phyloP scores from a whole-genome alignment of 108 stramenopile species.

The Nitzschia sp. region DNA sequence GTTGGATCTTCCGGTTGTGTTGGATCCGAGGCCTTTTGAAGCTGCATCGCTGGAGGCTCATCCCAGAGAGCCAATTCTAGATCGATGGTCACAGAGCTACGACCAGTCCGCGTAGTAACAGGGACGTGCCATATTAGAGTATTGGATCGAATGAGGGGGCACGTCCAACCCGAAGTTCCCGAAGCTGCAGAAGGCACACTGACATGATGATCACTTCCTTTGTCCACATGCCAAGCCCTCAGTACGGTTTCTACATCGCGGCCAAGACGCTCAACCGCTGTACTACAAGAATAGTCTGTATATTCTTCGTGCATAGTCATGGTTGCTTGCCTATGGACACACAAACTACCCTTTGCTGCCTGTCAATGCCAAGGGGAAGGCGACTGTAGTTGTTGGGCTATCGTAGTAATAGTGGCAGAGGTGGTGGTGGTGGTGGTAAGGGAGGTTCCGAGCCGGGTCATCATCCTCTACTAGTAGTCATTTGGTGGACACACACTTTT shows the following conservation, averaged over 20 bases:
- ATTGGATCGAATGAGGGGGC: constrained; percentile 40
- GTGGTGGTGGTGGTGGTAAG: too few relatives aligned
- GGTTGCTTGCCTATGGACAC: too few relatives aligned
- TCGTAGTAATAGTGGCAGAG: too few relatives aligned
- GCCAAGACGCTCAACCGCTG: constrained; percentile 74
- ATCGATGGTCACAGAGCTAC: constrained; percentile 43
- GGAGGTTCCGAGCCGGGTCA: too few relatives aligned
- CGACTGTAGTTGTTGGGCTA: too few relatives aligned
- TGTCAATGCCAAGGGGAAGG: too few relatives aligned
- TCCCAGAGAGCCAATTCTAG: constrained; percentile 75
- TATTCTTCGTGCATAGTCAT: constrained; percentile 78
- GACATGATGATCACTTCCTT: constrained; percentile 76
- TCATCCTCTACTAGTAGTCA: too few relatives aligned
- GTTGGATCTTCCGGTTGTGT: background rate
- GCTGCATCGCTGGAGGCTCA: constrained; percentile 34
- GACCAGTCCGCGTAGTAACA: constrained; percentile 18
- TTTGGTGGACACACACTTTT: too few relatives aligned
- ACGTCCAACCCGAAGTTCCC: background rate
- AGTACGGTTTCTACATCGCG: constrained; percentile 78
- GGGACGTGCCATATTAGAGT: constrained; percentile 30
- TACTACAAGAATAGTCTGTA: constrained; percentile 83
- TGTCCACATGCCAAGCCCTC: constrained; percentile 73
- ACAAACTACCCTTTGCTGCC: too few relatives aligned
- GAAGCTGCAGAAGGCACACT: constrained; percentile 12
- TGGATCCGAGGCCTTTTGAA: background rate